Evolutionary conservation across 2,329 filamentous ascomycete genomes (phyloP).

Genomic region (Alternaria brassicae): DNA sequence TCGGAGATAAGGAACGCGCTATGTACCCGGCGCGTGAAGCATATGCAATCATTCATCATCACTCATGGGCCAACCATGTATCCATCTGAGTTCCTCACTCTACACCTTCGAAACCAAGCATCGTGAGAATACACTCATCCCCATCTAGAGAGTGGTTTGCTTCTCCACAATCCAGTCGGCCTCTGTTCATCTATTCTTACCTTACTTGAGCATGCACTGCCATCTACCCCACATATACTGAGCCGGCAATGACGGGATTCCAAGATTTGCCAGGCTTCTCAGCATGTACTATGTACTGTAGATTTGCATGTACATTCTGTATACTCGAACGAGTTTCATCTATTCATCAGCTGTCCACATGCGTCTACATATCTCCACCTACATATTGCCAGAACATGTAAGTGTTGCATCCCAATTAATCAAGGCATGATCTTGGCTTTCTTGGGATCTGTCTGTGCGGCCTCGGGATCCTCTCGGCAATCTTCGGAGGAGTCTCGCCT

Average conservation of each 20-base stretch:
- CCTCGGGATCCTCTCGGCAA: slow-evolving; percentile 7
- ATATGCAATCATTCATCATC: not conserved
- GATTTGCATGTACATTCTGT: not conserved
- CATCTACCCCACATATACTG: not conserved
- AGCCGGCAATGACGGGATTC: not conserved
- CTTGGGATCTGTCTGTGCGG: slow-evolving; percentile 8
- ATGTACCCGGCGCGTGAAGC: slow-evolving; percentile 11
- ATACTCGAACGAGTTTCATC: slow-evolving; percentile 1
- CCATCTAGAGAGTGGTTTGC: not conserved
- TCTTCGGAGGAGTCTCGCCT: not conserved
- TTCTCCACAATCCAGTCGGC: not conserved
- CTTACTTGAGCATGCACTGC: not conserved
- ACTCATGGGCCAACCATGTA: slow-evolving; percentile 12
- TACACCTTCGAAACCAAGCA: slow-evolving; percentile 8
- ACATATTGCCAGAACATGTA: slow-evolving; percentile 4
- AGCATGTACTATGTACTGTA: too few species aligned
- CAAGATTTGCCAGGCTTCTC: not conserved
- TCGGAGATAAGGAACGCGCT: slow-evolving; percentile 19
- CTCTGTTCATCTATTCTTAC: not conserved
- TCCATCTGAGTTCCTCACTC: not conserved
- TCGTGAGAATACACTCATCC: not conserved
- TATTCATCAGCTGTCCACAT: not conserved
- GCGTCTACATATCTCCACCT: not conserved
- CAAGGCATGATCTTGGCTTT: slow-evolving; percentile 15
- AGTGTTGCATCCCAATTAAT: slow-evolving; percentile 18